Evolutionary conservation across 2,329 filamentous ascomycete species (phyloP), one percentile per base, ranked within the genome.

Genomic region (Neofusicoccum umdonicola): DNA sequence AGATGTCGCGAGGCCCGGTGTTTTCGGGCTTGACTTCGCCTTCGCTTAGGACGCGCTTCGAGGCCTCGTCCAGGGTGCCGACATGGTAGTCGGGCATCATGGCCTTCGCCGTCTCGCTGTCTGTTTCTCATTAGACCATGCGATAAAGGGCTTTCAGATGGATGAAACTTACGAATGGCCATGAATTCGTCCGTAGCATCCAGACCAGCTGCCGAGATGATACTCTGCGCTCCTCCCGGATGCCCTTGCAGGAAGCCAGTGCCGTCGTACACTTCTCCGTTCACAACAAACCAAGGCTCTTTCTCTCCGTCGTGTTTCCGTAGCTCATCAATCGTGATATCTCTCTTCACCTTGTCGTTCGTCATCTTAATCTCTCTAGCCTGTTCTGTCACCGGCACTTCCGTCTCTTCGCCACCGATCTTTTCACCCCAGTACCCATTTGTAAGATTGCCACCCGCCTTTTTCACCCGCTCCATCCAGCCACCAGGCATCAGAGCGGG

Each of bases 401-500:
- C 69, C 1, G 76, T 73, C 5, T 81, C 79, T 60, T 81, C 83
- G 1, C 85, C 86, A 2, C 83, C 81, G 42, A 87, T 76, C 66
- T 82, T 87, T 74, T 96, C 92, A 7, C 93, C 93, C 92, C 93
- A 97, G 71, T 88, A 89, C 0, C 91, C 90, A 69, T 96, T 96
- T 6, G 84, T 81, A 17, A 97, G 80, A 71, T 96, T 88, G 0
- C 92, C 92, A 1, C 93, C 93, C 0, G 83, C 82, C 68, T 91
- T 92, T 77, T 96, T 97, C 27, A 95, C 89, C 15, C 89, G 84
- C 71, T 96, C 92, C 93, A 97, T 97, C 93, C 93, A 97, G 0
- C 93, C 93, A 13, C 91, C 91, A 0, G 90, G 84, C 68, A 89
- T 88, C 42, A 92, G 77, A 0, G 89, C 88, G 6, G 93, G 91